Evolutionary conservation across 1,284 basidiomycete genomes (phyloP).

Genomic region (Termitomyces sp.): DNA sequence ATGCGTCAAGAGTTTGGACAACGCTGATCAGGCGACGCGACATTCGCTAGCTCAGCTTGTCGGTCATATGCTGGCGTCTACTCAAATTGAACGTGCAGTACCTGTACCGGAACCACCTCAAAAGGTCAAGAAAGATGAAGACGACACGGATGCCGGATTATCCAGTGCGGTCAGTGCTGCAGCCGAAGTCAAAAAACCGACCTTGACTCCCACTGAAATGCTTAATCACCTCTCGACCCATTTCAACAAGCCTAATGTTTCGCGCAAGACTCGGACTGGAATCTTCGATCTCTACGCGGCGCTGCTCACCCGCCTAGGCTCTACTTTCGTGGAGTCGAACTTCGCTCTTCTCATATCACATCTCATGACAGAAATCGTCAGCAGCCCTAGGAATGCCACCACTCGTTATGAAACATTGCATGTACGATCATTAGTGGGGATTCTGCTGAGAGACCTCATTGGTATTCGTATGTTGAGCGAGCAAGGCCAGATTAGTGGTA

Average conservation of each 20-base stretch:
- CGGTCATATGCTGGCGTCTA: slow-evolving; percentile 81
- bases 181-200: slow-evolving; percentile 62
- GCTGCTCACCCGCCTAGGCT: slow-evolving; percentile 72
- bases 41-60: slow-evolving; percentile 74
- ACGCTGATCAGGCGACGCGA: slow-evolving; percentile 81
- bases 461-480: slow-evolving; percentile 87
- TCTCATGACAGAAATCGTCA: slow-evolving; percentile 73
- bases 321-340: slow-evolving; percentile 77
- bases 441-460: slow-evolving; percentile 82
- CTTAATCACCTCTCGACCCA: slow-evolving; percentile 70
- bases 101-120: slow-evolving; percentile 44
- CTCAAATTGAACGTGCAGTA: slow-evolving; percentile 69
- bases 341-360: slow-evolving; percentile 80
- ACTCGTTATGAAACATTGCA: slow-evolving; percentile 74
- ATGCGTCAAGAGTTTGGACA: slow-evolving; percentile 76
- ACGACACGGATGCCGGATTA: slow-evolving; percentile 43
- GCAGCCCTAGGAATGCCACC: slow-evolving; percentile 45
- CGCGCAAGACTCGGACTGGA: slow-evolving; percentile 74
- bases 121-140: slow-evolving; percentile 64
- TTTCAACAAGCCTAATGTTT: slow-evolving; percentile 70
- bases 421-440: slow-evolving; percentile 68
- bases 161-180: slow-evolving; percentile 40
- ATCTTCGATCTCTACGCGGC: slow-evolving; percentile 88
- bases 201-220: slow-evolving; percentile 81
- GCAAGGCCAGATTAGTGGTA: slow-evolving; percentile 88